Conservation (phyloP, 192 early-diverging fungal species). For the Spinellus fusiger region DNA sequence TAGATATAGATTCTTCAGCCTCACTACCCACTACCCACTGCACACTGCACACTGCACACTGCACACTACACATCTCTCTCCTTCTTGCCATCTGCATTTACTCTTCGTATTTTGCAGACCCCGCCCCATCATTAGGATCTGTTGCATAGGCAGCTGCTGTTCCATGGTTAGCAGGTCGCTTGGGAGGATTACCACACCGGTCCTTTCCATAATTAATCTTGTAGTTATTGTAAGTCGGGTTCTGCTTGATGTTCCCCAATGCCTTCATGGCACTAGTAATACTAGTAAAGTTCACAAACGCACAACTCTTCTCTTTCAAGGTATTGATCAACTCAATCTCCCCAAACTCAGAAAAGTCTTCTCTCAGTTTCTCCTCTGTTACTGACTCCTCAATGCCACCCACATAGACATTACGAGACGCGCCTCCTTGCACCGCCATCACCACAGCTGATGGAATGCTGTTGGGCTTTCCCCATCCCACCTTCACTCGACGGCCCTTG, state of each 20-base stretch:
- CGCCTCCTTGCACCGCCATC: slow-evolving; percentile 48
- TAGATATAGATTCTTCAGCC: too few species aligned
- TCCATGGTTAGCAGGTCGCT: slow-evolving; percentile 7
- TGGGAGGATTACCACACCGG: slow-evolving; percentile 72
- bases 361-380: slow-evolving; percentile 59
- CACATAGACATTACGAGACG: slow-evolving; percentile 76
- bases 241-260: slow-evolving; percentile 50
- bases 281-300: slow-evolving; percentile 83
- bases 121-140: not conserved
- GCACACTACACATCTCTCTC: too few species aligned
- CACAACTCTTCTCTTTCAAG: slow-evolving; percentile 72
- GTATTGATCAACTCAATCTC: slow-evolving; percentile 84
- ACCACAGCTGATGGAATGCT: slow-evolving; percentile 43
- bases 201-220: slow-evolving; percentile 79
- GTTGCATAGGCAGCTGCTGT: not conserved
- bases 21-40: too few species aligned
- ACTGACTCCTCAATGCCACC: slow-evolving; percentile 56
- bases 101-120: too few species aligned
- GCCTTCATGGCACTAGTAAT: slow-evolving; percentile 69
- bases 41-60: too few species aligned
- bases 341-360: slow-evolving; percentile 74
- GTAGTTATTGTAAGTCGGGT: slow-evolving; percentile 49
- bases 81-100: too few species aligned
- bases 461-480: slow-evolving; percentile 74
- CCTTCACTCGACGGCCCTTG: slow-evolving; percentile 63